phyloP scores from a whole-genome alignment of 1,139 yeast species.

The Taphrina sp. region DNA sequence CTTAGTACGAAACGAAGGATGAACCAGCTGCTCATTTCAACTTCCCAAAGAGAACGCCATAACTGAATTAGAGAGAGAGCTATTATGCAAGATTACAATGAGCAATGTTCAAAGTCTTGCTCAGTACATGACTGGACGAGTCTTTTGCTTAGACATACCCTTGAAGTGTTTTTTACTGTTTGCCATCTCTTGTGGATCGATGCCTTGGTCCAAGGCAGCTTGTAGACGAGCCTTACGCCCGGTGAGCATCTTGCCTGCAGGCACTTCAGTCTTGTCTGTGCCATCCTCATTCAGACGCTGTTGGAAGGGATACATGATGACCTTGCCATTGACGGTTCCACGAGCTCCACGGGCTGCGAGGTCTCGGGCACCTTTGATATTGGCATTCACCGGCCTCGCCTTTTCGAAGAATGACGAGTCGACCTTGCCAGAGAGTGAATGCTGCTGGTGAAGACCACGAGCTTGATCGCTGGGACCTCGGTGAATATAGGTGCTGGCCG shows the following conservation, averaged over 20 bases:
- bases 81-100: no score
- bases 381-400: constrained; percentile 22
- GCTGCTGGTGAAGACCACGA: constrained; percentile 20
- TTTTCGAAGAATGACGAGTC: constrained; percentile 27
- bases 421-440: constrained; percentile 16
- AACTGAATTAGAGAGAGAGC: no score
- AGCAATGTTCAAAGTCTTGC: no score
- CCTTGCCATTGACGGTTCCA: constrained; percentile 31
- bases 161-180: constrained; percentile 34
- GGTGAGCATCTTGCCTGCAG: constrained; percentile 29
- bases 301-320: constrained; percentile 32
- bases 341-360: constrained; percentile 31
- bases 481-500: constrained; percentile 6
- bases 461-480: constrained; percentile 1
- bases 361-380: constrained; percentile 25
- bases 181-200: constrained; percentile 24
- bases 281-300: constrained; percentile 33
- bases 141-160: constrained; percentile 32
- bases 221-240: constrained; percentile 34
- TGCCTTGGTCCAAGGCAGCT: constrained; percentile 27
- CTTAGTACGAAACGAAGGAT: no score
- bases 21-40: no score
- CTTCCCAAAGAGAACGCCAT: no score
- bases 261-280: constrained; percentile 15
- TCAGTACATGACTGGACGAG: constrained; percentile 26